Evolutionary conservation across 371 early-diverging fungal species (phyloP).

Genomic region (Mortierella sp.): DNA sequence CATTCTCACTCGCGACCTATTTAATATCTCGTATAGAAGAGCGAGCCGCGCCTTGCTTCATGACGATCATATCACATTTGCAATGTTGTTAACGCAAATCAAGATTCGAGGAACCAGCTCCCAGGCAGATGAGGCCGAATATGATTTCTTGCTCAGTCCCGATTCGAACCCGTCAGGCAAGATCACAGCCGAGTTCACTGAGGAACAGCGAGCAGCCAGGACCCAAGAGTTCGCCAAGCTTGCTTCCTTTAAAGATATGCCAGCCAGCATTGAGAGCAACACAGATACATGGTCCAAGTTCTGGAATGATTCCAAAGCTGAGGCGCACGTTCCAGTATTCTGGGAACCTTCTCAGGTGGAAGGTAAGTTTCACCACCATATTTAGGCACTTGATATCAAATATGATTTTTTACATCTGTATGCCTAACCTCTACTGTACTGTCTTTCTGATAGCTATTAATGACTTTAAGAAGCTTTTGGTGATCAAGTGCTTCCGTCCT

Average conservation of each 20-base stretch:
- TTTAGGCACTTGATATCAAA: background rate
- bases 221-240: constrained; percentile 69
- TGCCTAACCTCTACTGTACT: background rate
- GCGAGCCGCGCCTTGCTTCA: constrained; percentile 90
- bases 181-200: constrained; percentile 64
- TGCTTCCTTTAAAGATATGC: constrained; percentile 67
- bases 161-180: constrained; percentile 61
- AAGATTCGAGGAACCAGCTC: constrained; percentile 72
- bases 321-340: constrained; percentile 74
- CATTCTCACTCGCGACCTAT: constrained; percentile 87
- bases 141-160: constrained; percentile 75
- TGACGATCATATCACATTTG: constrained; percentile 92
- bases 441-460: constrained; percentile 26
- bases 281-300: constrained; percentile 73
- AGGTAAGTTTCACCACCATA: constrained; percentile 56
- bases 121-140: constrained; percentile 79
- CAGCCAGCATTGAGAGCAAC: constrained; percentile 65
- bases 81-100: constrained; percentile 90
- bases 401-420: no score
- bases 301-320: constrained; percentile 66
- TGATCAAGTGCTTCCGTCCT: constrained; percentile 91
- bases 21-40: constrained; percentile 85
- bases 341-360: constrained; percentile 66
- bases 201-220: constrained; percentile 72
- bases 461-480: constrained; percentile 78